phyloP scores from a whole-genome alignment of 257 asterid species.

The Euphrasia confusa region DNA sequence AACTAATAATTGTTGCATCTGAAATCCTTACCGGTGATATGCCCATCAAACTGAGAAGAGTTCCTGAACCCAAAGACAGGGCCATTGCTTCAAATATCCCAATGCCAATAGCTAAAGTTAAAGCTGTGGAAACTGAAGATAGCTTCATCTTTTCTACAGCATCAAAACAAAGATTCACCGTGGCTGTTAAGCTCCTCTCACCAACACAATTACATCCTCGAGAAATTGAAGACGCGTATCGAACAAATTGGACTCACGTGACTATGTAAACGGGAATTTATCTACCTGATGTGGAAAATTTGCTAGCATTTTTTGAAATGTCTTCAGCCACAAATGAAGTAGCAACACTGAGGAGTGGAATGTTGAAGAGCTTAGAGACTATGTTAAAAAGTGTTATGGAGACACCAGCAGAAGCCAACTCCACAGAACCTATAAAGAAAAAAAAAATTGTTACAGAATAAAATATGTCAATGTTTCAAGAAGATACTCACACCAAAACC shows the following conservation, averaged over 20 bases:
- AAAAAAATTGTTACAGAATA: slow-evolving; percentile 16
- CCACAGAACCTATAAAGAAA: slow-evolving; percentile 58
- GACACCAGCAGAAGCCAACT: slow-evolving; percentile 95
- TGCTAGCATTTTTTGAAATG: slow-evolving; percentile 58
- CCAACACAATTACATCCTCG: slow-evolving; percentile 19
- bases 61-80: slow-evolving; percentile 75
- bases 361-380: slow-evolving; percentile 78
- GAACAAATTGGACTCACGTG: slow-evolving; percentile 4
- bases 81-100: slow-evolving; percentile 84
- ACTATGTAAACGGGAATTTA: slow-evolving; percentile 12
- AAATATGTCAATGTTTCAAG: neutral
- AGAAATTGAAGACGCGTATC: neutral
- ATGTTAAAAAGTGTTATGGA: slow-evolving; percentile 81
- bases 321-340: slow-evolving; percentile 98
- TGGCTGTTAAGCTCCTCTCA: slow-evolving; percentile 23
- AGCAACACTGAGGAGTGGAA: slow-evolving; percentile 90
- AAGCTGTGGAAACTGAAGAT: slow-evolving; percentile 90
- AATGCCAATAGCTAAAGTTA: slow-evolving; percentile 73
- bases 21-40: slow-evolving; percentile 57
- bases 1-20: slow-evolving; percentile 13
- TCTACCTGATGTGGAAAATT: slow-evolving; percentile 48
- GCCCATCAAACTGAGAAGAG: slow-evolving; percentile 84
- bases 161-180: slow-evolving; percentile 23
- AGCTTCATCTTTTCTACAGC: slow-evolving; percentile 56
- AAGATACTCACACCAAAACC: slow-evolving; percentile 9